phyloP scores from a whole-genome alignment of 768 basidiomycete genomes.

The Amanita pseudoporphyria region DNA sequence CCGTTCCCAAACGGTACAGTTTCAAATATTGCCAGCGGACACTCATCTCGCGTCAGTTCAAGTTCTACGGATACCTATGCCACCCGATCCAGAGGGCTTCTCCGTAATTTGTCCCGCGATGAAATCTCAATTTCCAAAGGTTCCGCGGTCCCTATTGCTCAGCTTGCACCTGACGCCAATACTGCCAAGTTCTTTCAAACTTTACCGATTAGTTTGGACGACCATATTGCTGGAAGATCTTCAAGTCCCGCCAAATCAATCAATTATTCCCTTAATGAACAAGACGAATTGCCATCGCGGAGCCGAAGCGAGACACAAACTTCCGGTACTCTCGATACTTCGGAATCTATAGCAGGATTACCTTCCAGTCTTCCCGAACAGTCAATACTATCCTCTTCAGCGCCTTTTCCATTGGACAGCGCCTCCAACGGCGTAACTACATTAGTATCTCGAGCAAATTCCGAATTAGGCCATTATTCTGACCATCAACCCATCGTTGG shows the following conservation, averaged over 20 bases:
- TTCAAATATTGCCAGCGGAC: conserved; percentile 18
- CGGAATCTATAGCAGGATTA: conserved; percentile 35
- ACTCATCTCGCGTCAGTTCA: conserved; percentile 42
- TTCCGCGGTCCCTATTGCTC: conserved; percentile 44
- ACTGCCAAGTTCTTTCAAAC: conserved; percentile 54
- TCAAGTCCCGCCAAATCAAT: conserved; percentile 49
- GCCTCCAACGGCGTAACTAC: conserved; percentile 17
- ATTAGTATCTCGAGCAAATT: conserved; percentile 54
- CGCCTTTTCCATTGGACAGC: conserved; percentile 19
- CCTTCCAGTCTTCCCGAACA: conserved; percentile 45
- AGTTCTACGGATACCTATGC: conserved; percentile 29
- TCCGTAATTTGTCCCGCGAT: conserved; percentile 45
- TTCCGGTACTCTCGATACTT: conserved; percentile 26
- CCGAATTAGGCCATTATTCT: conserved; percentile 74
- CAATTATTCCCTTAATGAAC: conserved; percentile 37
- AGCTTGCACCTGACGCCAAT: conserved; percentile 40
- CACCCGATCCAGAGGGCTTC: conserved; percentile 23
- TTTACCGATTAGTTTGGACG: conserved; percentile 25
- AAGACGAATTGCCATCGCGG: conserved; percentile 15
- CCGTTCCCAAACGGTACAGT: conserved; percentile 31
- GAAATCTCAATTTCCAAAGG: conserved; percentile 44
- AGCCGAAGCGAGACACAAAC: conserved; percentile 26
- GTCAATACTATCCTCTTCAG: conserved; percentile 50
- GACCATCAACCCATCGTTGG: conserved; percentile 39
- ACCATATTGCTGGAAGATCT: conserved; percentile 23